Conservation (phyloP, 345 rosid genomes). For the Jatropha curcas region DNA sequence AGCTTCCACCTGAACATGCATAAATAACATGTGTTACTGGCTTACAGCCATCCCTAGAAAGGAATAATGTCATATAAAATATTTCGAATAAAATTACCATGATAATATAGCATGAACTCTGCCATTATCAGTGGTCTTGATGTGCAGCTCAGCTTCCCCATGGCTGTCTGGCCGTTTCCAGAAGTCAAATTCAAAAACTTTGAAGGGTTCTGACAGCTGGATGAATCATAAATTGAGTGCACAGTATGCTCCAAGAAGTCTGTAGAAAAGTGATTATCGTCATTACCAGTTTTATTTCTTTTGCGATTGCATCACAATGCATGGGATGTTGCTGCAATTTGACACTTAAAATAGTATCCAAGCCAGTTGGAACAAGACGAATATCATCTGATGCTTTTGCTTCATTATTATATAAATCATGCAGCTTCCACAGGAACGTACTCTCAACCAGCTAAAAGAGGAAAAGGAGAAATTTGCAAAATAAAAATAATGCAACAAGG, state of each 20-base stretch:
- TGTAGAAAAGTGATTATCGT: slow-evolving; percentile 12
- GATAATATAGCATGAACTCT: slow-evolving; percentile 77
- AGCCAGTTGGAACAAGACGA: slow-evolving; percentile 65
- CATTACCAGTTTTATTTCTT: slow-evolving; percentile 74
- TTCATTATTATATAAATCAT: slow-evolving; percentile 57
- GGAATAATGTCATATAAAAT: not conserved
- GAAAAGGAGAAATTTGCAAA: slow-evolving; percentile 2
- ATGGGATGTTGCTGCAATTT: slow-evolving; percentile 68
- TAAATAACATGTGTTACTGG: not conserved
- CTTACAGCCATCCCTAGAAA: not conserved
- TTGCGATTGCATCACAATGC: slow-evolving; percentile 74
- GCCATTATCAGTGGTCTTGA: slow-evolving; percentile 62
- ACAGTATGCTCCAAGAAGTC: slow-evolving; percentile 21
- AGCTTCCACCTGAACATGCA: slow-evolving; percentile 75
- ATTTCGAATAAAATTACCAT: slow-evolving; percentile 48
- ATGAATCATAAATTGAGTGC: slow-evolving; percentile 47
- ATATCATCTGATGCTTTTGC: slow-evolving; percentile 51
- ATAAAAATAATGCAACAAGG: slow-evolving; percentile 9
- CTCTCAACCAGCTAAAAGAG: slow-evolving; percentile 73
- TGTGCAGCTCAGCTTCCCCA: slow-evolving; percentile 50
- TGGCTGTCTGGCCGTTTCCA: slow-evolving; percentile 83
- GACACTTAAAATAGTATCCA: slow-evolving; percentile 48
- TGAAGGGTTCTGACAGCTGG: slow-evolving; percentile 93
- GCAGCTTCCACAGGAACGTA: slow-evolving; percentile 62
- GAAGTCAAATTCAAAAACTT: slow-evolving; percentile 87